phyloP scores from a whole-genome alignment of 169 alveolate genomes.

The Cryptosporidium felis region DNA sequence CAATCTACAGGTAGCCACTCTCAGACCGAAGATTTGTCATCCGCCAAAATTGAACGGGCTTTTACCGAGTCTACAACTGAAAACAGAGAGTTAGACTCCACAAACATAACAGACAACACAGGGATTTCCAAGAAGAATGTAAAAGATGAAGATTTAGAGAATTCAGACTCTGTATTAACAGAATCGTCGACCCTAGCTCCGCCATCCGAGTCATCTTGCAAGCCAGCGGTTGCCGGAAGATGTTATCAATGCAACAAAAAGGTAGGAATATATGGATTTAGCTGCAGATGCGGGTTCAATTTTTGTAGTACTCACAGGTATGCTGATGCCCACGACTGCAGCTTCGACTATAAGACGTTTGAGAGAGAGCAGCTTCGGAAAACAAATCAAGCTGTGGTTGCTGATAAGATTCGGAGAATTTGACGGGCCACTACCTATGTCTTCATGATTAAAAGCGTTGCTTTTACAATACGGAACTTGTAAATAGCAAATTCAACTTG shows the following conservation, averaged over 20 bases:
- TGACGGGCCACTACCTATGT: too few relatives aligned
- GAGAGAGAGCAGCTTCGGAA: slow-evolving; percentile 86
- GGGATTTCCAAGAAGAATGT: not conserved
- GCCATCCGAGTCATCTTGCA: not conserved
- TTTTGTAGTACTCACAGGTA: slow-evolving; percentile 92
- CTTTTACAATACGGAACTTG: too few relatives aligned
- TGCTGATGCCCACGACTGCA: slow-evolving; percentile 91
- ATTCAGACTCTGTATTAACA: not conserved
- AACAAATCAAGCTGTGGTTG: slow-evolving; percentile 87
- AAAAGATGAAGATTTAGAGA: not conserved
- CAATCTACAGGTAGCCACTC: not conserved
- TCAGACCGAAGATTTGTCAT: not conserved
- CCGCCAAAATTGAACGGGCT: too few relatives aligned
- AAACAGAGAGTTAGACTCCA: too few relatives aligned
- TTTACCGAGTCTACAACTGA: too few relatives aligned
- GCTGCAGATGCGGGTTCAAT: slow-evolving; percentile 89
- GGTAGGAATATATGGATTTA: slow-evolving; percentile 91
- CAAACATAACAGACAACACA: not conserved
- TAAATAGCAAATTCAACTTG: too few relatives aligned
- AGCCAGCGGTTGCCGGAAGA: slow-evolving; percentile 76
- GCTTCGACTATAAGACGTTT: slow-evolving; percentile 88
- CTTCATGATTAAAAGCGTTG: too few relatives aligned
- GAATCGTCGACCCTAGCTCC: slow-evolving; percentile 18
- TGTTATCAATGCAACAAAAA: slow-evolving; percentile 88
- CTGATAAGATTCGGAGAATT: slow-evolving; percentile 89